Percentiles rank a stretch among this genome's conserved stretches.
phyloP scores from a whole-genome alignment of 2,329 filamentous ascomycete species.

The Cordyceps cicadae region DNA sequence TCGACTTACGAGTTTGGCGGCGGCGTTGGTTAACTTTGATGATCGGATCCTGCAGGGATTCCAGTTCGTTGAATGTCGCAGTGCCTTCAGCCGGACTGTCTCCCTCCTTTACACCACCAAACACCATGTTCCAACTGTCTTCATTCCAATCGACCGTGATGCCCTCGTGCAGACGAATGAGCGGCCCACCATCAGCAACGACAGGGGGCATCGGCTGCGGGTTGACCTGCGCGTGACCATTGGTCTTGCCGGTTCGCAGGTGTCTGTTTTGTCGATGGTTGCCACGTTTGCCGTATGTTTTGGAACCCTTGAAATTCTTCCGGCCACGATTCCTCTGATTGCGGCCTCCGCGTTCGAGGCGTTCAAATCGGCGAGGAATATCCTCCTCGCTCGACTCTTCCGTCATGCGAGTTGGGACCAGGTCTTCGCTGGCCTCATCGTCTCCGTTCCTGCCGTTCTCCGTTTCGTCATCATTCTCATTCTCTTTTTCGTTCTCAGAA shows the following conservation, averaged over 20 bases:
- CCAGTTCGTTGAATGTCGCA: conserved; percentile 46
- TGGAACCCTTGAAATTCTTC: conserved; percentile 40
- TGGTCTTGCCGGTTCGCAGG: conserved; percentile 28
- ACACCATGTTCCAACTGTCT: conserved; percentile 62
- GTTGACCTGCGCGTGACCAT: conserved; percentile 23
- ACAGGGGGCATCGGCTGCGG: conserved; percentile 30
- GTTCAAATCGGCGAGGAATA: conserved; percentile 14
- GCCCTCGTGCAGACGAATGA: conserved; percentile 74
- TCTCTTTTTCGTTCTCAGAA: conserved; percentile 42
- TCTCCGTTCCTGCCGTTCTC: conserved; percentile 36
- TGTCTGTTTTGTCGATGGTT: conserved; percentile 41
- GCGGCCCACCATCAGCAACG: conserved; percentile 44
- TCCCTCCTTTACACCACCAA: conserved; percentile 36
- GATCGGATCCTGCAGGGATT: conserved; percentile 52
- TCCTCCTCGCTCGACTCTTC: conserved; percentile 53
- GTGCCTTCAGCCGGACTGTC: conserved; percentile 43
- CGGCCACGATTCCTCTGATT: conserved; percentile 21
- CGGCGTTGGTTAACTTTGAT: conserved; percentile 55
- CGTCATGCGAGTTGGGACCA: conserved; percentile 44
- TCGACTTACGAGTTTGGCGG: conserved; percentile 45
- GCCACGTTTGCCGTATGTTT: conserved; percentile 40
- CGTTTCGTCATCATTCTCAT: conserved; percentile 44
- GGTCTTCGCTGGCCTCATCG: conserved; percentile 34
- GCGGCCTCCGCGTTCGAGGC: conserved; percentile 16
- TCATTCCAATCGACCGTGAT: conserved; percentile 81